phyloP scores from a whole-genome alignment of 805 yeast species.

The Lipomyces oligophaga region DNA sequence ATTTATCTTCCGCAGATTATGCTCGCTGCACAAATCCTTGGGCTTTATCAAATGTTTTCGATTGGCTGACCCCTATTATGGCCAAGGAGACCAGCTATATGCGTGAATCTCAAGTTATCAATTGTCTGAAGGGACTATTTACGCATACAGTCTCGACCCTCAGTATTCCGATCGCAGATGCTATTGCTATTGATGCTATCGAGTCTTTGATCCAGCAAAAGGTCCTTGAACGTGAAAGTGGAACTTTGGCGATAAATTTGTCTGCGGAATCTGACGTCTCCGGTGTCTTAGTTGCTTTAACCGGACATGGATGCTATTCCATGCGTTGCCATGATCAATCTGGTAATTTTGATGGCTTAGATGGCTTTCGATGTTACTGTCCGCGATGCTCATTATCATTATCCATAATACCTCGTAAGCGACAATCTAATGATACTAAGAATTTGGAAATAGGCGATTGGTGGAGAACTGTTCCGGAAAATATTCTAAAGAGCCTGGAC shows the following conservation, averaged over 20 bases:
- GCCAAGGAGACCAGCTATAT: conserved; percentile 18
- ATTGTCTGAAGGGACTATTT: conserved; percentile 30
- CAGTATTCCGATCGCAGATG: conserved; percentile 35
- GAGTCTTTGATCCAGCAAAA: conserved; percentile 30
- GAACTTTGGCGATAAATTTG: conserved; percentile 10
- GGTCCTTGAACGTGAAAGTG: conserved; percentile 22
- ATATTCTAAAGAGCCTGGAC: conserved; percentile 17
- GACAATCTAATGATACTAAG: background rate
- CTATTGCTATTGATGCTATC: conserved; percentile 33
- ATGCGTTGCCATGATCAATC: conserved; percentile 10
- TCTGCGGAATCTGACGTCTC: conserved; percentile 21
- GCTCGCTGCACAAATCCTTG: conserved; percentile 10
- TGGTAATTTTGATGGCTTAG: conserved; percentile 2
- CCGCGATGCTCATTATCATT: conserved; percentile 25
- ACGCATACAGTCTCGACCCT: conserved; percentile 33
- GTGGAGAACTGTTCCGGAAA: conserved; percentile 16
- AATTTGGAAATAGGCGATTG: conserved; percentile 24
- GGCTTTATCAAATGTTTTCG: conserved; percentile 15
- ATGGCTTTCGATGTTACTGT: conserved; percentile 34
- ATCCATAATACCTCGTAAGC: conserved; percentile 13
- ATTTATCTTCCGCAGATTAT: background rate
- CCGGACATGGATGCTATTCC: conserved; percentile 39
- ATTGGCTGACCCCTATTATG: conserved; percentile 18
- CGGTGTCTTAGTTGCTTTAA: conserved; percentile 38
- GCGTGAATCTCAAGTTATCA: conserved; percentile 23